Evolutionary conservation across 352 stramenopile species (phyloP), one percentile per base, ranked within the genome.

Genomic region (Globisporangium polare): DNA sequence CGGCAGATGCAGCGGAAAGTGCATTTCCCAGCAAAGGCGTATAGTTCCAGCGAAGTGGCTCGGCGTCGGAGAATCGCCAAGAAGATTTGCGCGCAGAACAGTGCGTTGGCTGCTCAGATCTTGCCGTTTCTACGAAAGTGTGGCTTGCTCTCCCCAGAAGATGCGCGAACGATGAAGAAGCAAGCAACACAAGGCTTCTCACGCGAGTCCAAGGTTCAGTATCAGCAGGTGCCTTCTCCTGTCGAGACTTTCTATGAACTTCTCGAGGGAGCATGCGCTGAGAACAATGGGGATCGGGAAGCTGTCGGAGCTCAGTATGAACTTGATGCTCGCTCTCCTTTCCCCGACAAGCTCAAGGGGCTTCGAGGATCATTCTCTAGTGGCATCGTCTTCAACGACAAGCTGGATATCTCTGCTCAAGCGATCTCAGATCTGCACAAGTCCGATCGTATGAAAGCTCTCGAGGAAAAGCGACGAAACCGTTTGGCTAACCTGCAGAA

Each of bases 381-480:
- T 20, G 22, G 22, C 27, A 41, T 55, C n/a, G 53, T 22, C 4
- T 39, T 59, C 37, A 42, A 7, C 9, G 18, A 47, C 2, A 59
- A 59, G 37, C 8, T 59, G 37, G 37, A 50, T 13, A 24, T 59
- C 17, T 29, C 31, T 2, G 17, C 20, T n/a, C 39, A 31, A 27
- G 39, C 43, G 52, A 20, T 45, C 7, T 27, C 29, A 18, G 17
- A 46, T 8, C 41, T 87, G 1, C 84, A 93, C 62, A 80, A 73
- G 43, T 85, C 63, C 22, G 74, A 71, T 18, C 68, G 69, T 2
- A 86, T 94, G 66, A 72, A 82, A 64, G 52, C 69, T 1, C 69
- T 94, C 5, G 84, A 94, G 57, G 45, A 69, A n/a, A 92, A 88
- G 49, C 70, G 84, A n/a, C 67, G 59, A 55, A 59, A 66, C 0